Base-by-base conservation (phyloP, 257 asterid species). In the Perilla frutescens region DNA sequence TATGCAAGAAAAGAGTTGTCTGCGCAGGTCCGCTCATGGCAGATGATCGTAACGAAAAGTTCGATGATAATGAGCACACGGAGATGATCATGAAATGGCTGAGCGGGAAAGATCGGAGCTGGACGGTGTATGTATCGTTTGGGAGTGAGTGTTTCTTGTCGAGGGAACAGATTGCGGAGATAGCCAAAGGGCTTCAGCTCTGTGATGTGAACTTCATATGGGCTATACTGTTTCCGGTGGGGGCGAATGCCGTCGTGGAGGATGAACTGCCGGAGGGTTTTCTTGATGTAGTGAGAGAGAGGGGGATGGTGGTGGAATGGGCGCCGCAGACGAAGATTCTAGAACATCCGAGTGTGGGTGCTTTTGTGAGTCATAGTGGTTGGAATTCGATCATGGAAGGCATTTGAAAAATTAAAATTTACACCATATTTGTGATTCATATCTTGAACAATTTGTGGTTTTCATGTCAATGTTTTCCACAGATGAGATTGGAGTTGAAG, bases 101-200 rank as follows among this genome's bases (percentile, higher is more conserved):
- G 55, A 72, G 76, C 51, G 68, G 62, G 48, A 80, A 75, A 70
- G 57, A 12, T 2, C 47, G 10, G 37, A 13, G 32, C 14, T 85
- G 87, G 8, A 68, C 79, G 8, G 76, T 85, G n/a, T 85, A 59
- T 63, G 68, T 82, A 15, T 80, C 87, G 1, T 85, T 85, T 49
- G 89, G 87, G 7, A 79, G 87, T 37, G 89, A 85, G 70, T 75
- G 72, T 71, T 85, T 74, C 78, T 55, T 82, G 75, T 55, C 81
- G 15, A 68, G 49, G 36, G 72, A 74, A 10, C 81, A 84, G 48
- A 81, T 81, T 0, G 68, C 54, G 12, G 89, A 82, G 66, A 65
- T 82, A 47, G 84, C 84, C 4, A 75, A 68, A 8, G 84, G 81
- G 54, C 67, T 85, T 12, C 82, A 80, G 69, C 74, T 77, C 32